Percentiles rank a stretch among this genome's conserved stretches.
These are phyloP conservation scores for Wolfiporia cocos DNA, from an alignment of 1,284 basidiomycete species.

Conservation along the genomic window DNA sequence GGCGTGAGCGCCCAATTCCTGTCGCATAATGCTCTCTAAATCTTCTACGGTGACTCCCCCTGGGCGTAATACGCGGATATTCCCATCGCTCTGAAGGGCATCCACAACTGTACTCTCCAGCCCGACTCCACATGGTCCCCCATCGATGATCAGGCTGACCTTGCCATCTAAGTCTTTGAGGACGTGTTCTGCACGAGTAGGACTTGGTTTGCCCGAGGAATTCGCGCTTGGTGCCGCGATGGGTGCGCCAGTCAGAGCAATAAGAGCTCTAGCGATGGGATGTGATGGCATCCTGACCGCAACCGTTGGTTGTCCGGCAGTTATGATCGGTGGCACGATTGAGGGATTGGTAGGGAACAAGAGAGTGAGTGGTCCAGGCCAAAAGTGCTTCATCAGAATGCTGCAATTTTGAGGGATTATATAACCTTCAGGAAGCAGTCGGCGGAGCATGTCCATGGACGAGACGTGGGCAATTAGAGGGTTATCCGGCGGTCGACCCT, in stretches of 20 bases:
- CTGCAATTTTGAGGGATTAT: conserved; percentile 58
- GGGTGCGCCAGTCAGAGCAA: conserved; percentile 69
- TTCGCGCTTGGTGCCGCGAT: conserved; percentile 97
- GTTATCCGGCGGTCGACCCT: conserved; percentile 93
- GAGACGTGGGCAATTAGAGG: conserved; percentile 97
- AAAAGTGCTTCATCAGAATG: conserved; percentile 77
- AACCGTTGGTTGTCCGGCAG: conserved; percentile 78
- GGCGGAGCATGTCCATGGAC: conserved; percentile 74
- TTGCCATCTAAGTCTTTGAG: conserved; percentile 71
- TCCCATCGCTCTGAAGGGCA: conserved; percentile 67
- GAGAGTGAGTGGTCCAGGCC: conserved; percentile 93
- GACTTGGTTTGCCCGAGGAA: conserved; percentile 89
- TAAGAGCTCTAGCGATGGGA: conserved; percentile 87
- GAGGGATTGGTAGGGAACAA: conserved; percentile 75
- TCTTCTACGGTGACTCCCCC: conserved; percentile 93
- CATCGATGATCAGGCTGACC: conserved; percentile 82
- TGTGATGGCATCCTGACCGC: conserved; percentile 95
- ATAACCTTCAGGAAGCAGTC: conserved; percentile 65
- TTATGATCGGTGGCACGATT: conserved; percentile 61
- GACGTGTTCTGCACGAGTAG: conserved; percentile 90
- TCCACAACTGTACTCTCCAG: conserved; percentile 96
- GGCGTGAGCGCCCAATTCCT: conserved; percentile 32
- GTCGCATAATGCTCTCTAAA: conserved; percentile 55
- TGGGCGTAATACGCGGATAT: conserved; percentile 82
- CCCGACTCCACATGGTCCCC: conserved; percentile 88